Conservation (phyloP, 371 early-diverging fungal genomes). For the Actinomucor elegans region DNA sequence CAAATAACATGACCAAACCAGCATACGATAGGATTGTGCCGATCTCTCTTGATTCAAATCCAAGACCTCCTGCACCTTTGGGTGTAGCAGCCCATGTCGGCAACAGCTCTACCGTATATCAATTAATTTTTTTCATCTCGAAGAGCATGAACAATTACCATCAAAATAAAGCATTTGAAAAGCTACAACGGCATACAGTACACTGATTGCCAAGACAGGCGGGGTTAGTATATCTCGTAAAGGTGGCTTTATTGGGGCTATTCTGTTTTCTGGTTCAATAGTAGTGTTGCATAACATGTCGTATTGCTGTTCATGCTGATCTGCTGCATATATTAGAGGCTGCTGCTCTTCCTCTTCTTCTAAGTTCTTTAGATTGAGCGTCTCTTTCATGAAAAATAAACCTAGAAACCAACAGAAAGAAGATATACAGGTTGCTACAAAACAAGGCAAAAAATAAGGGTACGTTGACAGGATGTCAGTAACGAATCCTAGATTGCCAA, state of each 20-base stretch:
- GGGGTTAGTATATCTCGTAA: constrained; percentile 24
- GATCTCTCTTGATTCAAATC: constrained; percentile 51
- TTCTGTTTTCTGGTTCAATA: background rate
- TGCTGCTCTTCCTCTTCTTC: too few relatives aligned
- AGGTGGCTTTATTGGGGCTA: too few relatives aligned
- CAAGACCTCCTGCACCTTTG: constrained; percentile 58
- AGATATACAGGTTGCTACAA: constrained; percentile 62
- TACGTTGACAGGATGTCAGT: constrained; percentile 60
- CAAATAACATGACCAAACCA: constrained; percentile 50
- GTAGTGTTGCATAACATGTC: too few relatives aligned
- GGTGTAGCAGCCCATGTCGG: constrained; percentile 59
- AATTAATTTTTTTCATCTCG: too few relatives aligned
- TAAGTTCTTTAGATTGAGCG: constrained; percentile 22
- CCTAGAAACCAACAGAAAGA: constrained; percentile 65
- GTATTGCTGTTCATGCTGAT: background rate
- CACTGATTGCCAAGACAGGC: constrained; percentile 31
- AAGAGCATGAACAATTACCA: constrained; percentile 32
- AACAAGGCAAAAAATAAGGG: constrained; percentile 88
- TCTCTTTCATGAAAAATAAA: constrained; percentile 75
- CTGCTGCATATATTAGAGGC: background rate
- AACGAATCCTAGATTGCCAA: constrained; percentile 50
- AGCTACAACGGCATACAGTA: constrained; percentile 28
- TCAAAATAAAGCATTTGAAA: constrained; percentile 39
- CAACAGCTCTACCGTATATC: constrained; percentile 45
- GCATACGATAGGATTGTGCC: constrained; percentile 58